These are phyloP conservation scores for Penicillium canescens DNA, from an alignment of 495 filamentous ascomycete genomes.

Conservation along the genomic window DNA sequence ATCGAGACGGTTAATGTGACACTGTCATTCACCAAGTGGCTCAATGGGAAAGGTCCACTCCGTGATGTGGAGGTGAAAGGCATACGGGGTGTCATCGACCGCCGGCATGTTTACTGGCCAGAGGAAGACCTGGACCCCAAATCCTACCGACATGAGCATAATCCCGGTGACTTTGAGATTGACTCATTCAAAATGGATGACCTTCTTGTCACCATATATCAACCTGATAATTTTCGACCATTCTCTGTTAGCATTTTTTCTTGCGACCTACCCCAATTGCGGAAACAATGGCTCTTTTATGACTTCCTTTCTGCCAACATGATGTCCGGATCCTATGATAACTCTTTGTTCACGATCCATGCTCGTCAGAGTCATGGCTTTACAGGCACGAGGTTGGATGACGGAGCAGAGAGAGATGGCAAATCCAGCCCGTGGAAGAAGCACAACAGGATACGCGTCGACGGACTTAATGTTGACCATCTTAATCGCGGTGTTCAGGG, in stretches of 20 bases:
- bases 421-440: slow-evolving; percentile 79
- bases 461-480: slow-evolving; percentile 93
- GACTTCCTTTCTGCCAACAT: slow-evolving; percentile 94
- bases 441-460: slow-evolving; percentile 84
- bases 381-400: slow-evolving; percentile 54
- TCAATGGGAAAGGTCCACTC: slow-evolving; percentile 91
- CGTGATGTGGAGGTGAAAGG: slow-evolving; percentile 92
- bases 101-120: slow-evolving; percentile 74
- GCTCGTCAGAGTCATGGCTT: slow-evolving; percentile 81
- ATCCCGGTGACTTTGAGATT: slow-evolving; percentile 93
- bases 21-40: slow-evolving; percentile 96
- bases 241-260: slow-evolving; percentile 95
- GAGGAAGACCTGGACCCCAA: slow-evolving; percentile 78
- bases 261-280: slow-evolving; percentile 86
- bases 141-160: slow-evolving; percentile 81
- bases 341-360: slow-evolving; percentile 96
- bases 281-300: slow-evolving; percentile 97
- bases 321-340: slow-evolving; percentile 94
- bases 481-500: slow-evolving; percentile 92
- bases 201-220: slow-evolving; percentile 86
- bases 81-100: slow-evolving; percentile 93
- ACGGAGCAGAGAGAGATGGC: slow-evolving; percentile 52
- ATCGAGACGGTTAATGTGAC: slow-evolving; percentile 96
- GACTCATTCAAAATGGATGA: slow-evolving; percentile 96
- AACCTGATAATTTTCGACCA: slow-evolving; percentile 85